Base-by-base conservation (phyloP, 176 grass and related monocot genomes). In the Otatea glauca region DNA sequence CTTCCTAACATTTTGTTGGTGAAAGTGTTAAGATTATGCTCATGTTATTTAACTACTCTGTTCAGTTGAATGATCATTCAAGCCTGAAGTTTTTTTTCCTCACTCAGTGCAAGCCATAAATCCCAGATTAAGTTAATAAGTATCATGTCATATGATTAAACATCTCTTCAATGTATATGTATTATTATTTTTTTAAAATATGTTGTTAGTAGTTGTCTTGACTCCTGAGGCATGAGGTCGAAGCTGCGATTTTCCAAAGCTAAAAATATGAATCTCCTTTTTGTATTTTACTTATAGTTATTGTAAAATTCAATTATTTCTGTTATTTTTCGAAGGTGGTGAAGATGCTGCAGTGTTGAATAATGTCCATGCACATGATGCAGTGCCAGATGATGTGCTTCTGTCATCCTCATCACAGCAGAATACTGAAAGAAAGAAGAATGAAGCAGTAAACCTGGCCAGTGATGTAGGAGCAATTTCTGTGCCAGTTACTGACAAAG, bases 361-460 rank as follows among this genome's bases (percentile, higher is more conserved):
- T 80, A 59, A 68, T 74, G 39, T 60, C 49, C 47, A 68, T 68
- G 60, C 61, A 61, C 68, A 65, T 80, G 76, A 74, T 81, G 20
- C 70, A 68, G 72, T 75, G 24, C 70, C 53, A 70, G 23, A 78
- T 70, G 54, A 76, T 70, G 55, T 24, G 29, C 54, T 77, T 55
- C 3, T 39, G 41, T 38, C 87, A 80, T 68, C 50, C 59, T 89
- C 69, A n/a, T 68, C 76, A 84, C 69, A 80, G 43, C 76, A 11
- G 11, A 74, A 69, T 75, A 69, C 27, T 29, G 76, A 68, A 85
- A 85, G n/a, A 80, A 59, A 79, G 21, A 74, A 74, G 38, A 65
- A 47, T 2, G n/a, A 25, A 80, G 6, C 50, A 60, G 39, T 69
- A 75, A 58, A 49, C 72, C 48, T 73, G 35, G 48, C 21, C 0